Evolutionary conservation across 805 yeast species (phyloP), one percentile per base, ranked within the genome.

Genomic region (Candida sakaeoensis): DNA sequence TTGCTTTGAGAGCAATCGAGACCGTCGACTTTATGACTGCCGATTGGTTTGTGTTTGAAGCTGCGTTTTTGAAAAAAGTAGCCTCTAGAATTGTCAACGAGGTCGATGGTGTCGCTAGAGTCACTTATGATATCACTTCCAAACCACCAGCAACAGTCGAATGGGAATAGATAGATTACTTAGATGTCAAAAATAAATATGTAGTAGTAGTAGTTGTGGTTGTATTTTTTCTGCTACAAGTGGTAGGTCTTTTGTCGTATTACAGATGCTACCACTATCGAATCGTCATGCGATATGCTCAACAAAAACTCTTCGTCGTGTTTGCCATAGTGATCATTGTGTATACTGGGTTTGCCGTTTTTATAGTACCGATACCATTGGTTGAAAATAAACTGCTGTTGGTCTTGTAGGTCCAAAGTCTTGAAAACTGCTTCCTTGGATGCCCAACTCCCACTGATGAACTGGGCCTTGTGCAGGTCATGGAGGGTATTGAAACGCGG

Each of bases 131-230:
- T 66, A 90, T 93, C 64, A 93, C 99, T 45, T 89, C 97, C 45
- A 93, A 93, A 73, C 99, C 99, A 42, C 99, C 99, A 47, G 99
- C 99, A 45, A 93, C 99, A 45, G 99, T 93, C 53, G 99, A 93
- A 68, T 93, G 98, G 99, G 99, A 93, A 72, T 91, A 82, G 34
- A 29, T 22, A 12, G 28, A 15, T 13, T 21, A 28, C 29, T 34
- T 18, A 16, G 10, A 12, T 26, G 14, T 36, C 19, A 40, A 22
- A 35, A 24, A 37, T n/a, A n/a, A n/a, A n/a, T n/a, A n/a, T n/a
- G n/a, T n/a, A n/a, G n/a, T n/a, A n/a, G n/a, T n/a, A n/a, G n/a
- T n/a, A n/a, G n/a, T n/a, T n/a, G n/a, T n/a, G n/a, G n/a, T n/a
- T n/a, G n/a, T n/a, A n/a, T n/a, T n/a, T n/a, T n/a, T n/a, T n/a